phyloP scores from a whole-genome alignment of 192 early-diverging fungal genomes.

The Rhizophlyctis rosea region DNA sequence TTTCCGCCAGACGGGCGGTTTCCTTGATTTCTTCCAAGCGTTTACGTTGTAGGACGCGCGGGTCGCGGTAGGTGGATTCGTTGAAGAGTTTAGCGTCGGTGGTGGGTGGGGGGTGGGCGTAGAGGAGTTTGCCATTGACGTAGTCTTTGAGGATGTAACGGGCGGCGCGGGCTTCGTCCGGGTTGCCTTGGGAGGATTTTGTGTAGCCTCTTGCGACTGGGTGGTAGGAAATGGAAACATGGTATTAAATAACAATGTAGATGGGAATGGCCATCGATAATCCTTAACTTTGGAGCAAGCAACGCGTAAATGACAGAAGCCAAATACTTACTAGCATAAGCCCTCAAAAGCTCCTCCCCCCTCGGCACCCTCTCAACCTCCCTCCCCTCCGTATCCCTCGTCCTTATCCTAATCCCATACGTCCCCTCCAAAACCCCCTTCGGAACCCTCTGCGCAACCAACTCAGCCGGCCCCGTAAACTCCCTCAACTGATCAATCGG shows the following conservation, averaged over 20 bases:
- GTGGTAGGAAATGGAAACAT: slow-evolving; percentile 14
- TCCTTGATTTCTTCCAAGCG: background rate
- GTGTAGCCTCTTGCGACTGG: slow-evolving; percentile 86
- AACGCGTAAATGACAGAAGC: background rate
- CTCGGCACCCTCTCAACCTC: slow-evolving; percentile 56
- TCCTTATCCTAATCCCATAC: slow-evolving; percentile 89
- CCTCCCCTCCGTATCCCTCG: slow-evolving; percentile 59
- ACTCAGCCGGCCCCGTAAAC: slow-evolving; percentile 78
- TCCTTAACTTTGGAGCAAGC: background rate
- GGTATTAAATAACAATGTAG: background rate
- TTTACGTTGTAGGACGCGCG: slow-evolving; percentile 39
- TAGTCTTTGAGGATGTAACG: slow-evolving; percentile 98
- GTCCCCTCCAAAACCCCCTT: slow-evolving; percentile 81
- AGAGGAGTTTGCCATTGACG: slow-evolving; percentile 89
- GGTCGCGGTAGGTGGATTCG: slow-evolving; percentile 68
- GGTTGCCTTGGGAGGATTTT: slow-evolving; percentile 90
- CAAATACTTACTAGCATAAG: slow-evolving; percentile 76
- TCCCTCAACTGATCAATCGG: slow-evolving; percentile 99
- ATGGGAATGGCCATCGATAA: background rate
- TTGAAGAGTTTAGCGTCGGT: slow-evolving; percentile 75
- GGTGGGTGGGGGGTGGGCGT: slow-evolving; percentile 77
- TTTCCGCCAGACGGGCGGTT: slow-evolving; percentile 32
- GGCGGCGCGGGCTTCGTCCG: slow-evolving; percentile 95
- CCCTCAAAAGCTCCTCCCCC: slow-evolving; percentile 81
- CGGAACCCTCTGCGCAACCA: slow-evolving; percentile 83